Base-by-base conservation (phyloP, 2,329 filamentous ascomycete genomes). In the Penicillium sclerotigenum region DNA sequence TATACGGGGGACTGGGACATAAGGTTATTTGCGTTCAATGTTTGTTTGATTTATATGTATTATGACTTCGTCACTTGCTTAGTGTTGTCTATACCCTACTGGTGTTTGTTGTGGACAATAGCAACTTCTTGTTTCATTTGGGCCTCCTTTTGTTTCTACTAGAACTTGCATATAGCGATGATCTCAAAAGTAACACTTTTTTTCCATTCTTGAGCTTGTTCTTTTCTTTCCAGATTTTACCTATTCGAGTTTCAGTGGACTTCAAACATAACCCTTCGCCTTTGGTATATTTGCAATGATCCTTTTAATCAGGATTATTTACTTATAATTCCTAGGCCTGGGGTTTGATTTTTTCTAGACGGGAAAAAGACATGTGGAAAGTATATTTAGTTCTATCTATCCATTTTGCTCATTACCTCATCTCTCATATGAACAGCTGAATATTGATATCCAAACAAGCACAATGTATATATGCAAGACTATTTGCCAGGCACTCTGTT, bases 61-160 rank as follows among this genome's bases (percentile, higher is more conserved):
- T 55, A 62, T 64, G 62, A 59, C 48, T 56, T 57, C 43, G 52
- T 58, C 54, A 54, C 46, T 53, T 52, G 52, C 31, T 60, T 51
- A 57, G 58, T 61, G 56, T 38, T 63, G 60, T 61, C 47, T 63
- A 64, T 64, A 64, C 61, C 61, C 61, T 55, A 52, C 56, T 34
- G 47, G 10, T 52, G 41, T 55, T 54, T 50, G 37, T 31, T 38
- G 47, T 46, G 34, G 40, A 52, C 48, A 52, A 47, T 52, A 54
- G 46, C 38, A 51, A 46, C 36, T 49, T 42, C 42, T 33, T 36
- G 34, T 46, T 52, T 48, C 16, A 40, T 28, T 46, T 43, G 36
- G 50, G 31, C 14, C 22, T 40, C 31, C 20, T 29, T 43, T 47
- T 29, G 47, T 31, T 16, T 51, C 20, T 10, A n/a, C n/a, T 45